Percentiles rank a stretch among this genome's conserved stretches.
phyloP scores from a whole-genome alignment of 148 eudicot species.

The Vaccinium myrtillus region DNA sequence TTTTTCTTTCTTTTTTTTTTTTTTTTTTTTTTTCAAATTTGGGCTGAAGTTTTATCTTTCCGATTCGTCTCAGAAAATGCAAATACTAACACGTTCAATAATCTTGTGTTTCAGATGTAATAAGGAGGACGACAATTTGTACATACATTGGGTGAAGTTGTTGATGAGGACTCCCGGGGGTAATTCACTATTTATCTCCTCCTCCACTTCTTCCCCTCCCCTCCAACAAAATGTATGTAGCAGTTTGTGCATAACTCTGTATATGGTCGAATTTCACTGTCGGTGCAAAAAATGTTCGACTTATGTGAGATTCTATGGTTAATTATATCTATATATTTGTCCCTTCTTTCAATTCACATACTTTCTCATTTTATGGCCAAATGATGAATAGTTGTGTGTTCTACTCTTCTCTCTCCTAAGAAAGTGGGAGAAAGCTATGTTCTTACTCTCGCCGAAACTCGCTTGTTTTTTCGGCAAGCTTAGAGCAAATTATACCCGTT shows the following conservation, averaged over 20 bases:
- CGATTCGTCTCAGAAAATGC: not conserved
- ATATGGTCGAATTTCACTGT: conserved; percentile 7
- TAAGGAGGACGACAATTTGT: not conserved
- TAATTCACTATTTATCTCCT: not conserved
- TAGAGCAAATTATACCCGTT: not conserved
- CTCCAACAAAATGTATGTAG: conserved; percentile 9
- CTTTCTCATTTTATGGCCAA: not conserved
- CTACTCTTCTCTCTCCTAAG: no score
- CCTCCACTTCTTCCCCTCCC: not conserved
- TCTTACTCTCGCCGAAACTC: not conserved
- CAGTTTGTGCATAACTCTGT: conserved; percentile 22
- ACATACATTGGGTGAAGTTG: conserved; percentile 12
- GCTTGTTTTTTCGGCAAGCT: not conserved
- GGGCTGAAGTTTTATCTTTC: not conserved
- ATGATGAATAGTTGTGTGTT: not conserved
- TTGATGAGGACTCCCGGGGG: not conserved
- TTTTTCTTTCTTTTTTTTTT: not conserved
- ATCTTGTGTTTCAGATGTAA: not conserved
- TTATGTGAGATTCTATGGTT: not conserved
- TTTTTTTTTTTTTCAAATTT: not conserved
- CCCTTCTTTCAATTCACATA: not conserved
- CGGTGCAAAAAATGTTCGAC: not conserved
- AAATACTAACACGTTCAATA: not conserved
- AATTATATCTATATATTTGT: not conserved
- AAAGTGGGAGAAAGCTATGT: no score